Percentiles rank a stretch among this genome's conserved stretches.
These are phyloP conservation scores for Phytophthora crassamura DNA, from an alignment of 352 stramenopile species.

Conservation along the genomic window DNA sequence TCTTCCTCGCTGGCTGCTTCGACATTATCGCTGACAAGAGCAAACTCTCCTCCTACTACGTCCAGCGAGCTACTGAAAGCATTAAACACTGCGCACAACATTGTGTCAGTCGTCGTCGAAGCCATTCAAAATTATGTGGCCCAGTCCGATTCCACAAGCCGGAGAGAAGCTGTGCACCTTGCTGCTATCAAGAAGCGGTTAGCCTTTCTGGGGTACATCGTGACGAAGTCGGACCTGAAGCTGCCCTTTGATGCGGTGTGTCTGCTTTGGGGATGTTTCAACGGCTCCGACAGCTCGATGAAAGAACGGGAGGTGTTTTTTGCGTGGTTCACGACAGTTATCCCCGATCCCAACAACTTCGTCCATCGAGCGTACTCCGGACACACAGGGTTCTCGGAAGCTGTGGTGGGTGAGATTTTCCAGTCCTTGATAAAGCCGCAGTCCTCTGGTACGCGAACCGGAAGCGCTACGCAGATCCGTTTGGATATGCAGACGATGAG, in stretches of 20 bases:
- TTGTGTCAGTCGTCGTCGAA: conserved; percentile 65
- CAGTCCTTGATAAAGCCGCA: conserved; percentile 48
- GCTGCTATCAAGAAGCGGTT: conserved; percentile 52
- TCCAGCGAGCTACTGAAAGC: conserved; percentile 71
- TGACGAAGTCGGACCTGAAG: conserved; percentile 77
- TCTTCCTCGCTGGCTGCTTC: conserved; percentile 47
- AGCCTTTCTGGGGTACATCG: conserved; percentile 78
- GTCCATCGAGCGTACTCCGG: conserved; percentile 69
- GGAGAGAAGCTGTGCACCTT: conserved; percentile 17
- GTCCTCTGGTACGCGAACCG: conserved; percentile 5
- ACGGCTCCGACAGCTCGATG: conserved; percentile 33
- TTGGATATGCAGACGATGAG: conserved; percentile 61
- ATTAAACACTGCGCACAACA: conserved; percentile 63
- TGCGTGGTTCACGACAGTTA: conserved; percentile 70
- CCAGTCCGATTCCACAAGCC: conserved; percentile 17
- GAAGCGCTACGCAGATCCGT: conserved; percentile 34
- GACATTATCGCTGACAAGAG: conserved; percentile 49
- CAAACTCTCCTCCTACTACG: conserved; percentile 41
- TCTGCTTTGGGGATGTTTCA: conserved; percentile 70
- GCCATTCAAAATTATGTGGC: conserved; percentile 61
- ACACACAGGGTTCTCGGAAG: conserved; percentile 65
- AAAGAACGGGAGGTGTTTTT: conserved; percentile 72
- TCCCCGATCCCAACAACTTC: conserved; percentile 76
- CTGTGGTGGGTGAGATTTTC: conserved; percentile 58
- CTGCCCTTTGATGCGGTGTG: conserved; percentile 68